Evolutionary conservation across 2,329 filamentous ascomycete species (phyloP).

Genomic region (Amphichorda felina): DNA sequence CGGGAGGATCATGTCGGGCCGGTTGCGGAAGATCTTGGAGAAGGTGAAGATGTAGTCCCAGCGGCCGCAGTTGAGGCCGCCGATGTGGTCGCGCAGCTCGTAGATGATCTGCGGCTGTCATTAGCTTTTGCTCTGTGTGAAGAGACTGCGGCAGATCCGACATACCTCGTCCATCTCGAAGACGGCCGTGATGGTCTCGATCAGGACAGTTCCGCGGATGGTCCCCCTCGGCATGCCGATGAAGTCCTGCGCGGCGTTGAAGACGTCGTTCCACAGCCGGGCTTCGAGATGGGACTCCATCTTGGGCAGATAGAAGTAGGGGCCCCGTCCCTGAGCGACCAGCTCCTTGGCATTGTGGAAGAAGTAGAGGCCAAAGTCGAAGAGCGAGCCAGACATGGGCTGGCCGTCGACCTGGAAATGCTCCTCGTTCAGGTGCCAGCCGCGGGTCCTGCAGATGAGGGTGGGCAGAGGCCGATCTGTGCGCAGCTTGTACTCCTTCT

Average conservation of each 20-base stretch:
- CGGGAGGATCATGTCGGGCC: slow-evolving; percentile 76
- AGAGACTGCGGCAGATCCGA: not conserved
- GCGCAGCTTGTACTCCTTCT: slow-evolving; percentile 85
- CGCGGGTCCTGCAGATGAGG: slow-evolving; percentile 73
- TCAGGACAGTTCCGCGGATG: slow-evolving; percentile 76
- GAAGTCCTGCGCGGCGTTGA: slow-evolving; percentile 81
- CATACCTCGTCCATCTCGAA: slow-evolving; percentile 78
- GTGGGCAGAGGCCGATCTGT: slow-evolving; percentile 70
- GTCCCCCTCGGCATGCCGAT: slow-evolving; percentile 71
- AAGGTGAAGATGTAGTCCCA: slow-evolving; percentile 96
- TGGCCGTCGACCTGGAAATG: slow-evolving; percentile 83
- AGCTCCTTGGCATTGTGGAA: slow-evolving; percentile 84
- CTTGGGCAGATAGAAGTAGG: slow-evolving; percentile 87
- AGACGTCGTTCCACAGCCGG: slow-evolving; percentile 82
- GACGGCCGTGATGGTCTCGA: slow-evolving; percentile 82
- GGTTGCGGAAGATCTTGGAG: slow-evolving; percentile 90
- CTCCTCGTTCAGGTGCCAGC: slow-evolving; percentile 90
- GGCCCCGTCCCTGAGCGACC: slow-evolving; percentile 63
- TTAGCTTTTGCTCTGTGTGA: not conserved
- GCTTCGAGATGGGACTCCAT: slow-evolving; percentile 89
- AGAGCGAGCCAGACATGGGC: slow-evolving; percentile 72
- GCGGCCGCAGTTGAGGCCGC: slow-evolving; percentile 81
- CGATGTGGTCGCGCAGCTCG: slow-evolving; percentile 79
- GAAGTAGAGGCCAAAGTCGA: slow-evolving; percentile 90
- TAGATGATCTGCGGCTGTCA: slow-evolving; percentile 59